Conservation (phyloP, 208 protist genomes). For the Trypanosoma avium region DNA sequence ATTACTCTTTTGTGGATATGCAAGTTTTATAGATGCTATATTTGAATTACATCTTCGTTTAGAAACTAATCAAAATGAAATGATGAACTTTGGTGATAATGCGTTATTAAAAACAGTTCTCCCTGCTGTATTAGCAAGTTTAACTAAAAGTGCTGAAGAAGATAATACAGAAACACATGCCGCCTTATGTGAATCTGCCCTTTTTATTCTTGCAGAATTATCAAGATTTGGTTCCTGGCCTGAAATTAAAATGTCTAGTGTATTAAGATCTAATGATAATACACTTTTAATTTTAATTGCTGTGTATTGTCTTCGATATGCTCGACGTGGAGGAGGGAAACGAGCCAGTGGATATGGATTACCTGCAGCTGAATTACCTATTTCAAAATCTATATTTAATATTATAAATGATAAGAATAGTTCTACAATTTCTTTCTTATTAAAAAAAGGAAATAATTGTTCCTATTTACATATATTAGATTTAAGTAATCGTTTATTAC, state of each 20-base stretch:
- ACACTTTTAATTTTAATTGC: conserved; percentile 41
- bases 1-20: conserved; percentile 57
- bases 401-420: neutral
- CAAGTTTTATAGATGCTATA: conserved; percentile 50
- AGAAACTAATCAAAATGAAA: conserved; percentile 20
- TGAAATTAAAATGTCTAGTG: conserved; percentile 19
- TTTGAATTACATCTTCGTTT: conserved; percentile 42
- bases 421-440: conserved; percentile 3
- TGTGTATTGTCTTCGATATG: conserved; percentile 60
- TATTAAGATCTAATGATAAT: conserved; percentile 32
- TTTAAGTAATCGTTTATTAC: conserved; percentile 34
- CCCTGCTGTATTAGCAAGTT: conserved; percentile 30
- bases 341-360: conserved; percentile 19
- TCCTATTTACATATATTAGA: conserved; percentile 52
- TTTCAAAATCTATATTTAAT: conserved; percentile 5
- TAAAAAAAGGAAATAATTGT: conserved; percentile 4
- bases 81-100: conserved; percentile 38
- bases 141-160: conserved; percentile 32
- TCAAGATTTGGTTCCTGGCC: conserved; percentile 36
- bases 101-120: conserved; percentile 38
- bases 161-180: conserved; percentile 55
- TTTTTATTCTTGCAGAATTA: conserved; percentile 51
- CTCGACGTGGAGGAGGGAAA: conserved; percentile 19
- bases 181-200: conserved; percentile 51
- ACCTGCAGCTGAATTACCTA: conserved; percentile 14